These are phyloP conservation scores for Schwanniomyces pseudopolymorphus DNA, from an alignment of 805 yeast genomes.

Conservation along the genomic window DNA sequence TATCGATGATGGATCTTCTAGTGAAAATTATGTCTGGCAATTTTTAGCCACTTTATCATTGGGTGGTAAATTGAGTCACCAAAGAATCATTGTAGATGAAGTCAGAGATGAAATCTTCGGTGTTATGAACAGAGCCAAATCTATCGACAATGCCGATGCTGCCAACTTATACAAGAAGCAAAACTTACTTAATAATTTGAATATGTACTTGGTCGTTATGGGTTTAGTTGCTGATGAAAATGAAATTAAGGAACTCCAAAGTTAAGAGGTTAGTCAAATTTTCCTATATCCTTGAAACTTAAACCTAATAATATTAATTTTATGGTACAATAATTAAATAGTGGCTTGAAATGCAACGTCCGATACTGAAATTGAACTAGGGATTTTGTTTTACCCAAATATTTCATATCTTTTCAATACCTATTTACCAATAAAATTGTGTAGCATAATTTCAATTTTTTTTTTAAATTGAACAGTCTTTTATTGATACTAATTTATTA, in stretches of 20 bases:
- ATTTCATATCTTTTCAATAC: background rate
- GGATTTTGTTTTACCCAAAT: background rate
- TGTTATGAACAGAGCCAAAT: slow-evolving; percentile 75
- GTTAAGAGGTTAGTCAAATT: background rate
- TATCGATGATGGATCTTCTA: slow-evolving; percentile 57
- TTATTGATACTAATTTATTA: background rate
- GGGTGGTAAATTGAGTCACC: slow-evolving; percentile 88
- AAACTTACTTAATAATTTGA: slow-evolving; percentile 73
- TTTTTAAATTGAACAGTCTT: background rate
- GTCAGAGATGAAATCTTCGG: slow-evolving; percentile 92
- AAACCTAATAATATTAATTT: background rate
- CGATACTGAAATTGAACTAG: background rate
- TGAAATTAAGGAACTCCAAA: slow-evolving; percentile 73
- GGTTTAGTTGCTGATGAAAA: slow-evolving; percentile 90
- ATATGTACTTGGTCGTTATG: slow-evolving; percentile 92
- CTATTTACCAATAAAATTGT: background rate
- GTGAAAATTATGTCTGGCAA: slow-evolving; percentile 82
- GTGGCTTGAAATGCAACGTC: background rate
- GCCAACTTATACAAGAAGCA: slow-evolving; percentile 47
- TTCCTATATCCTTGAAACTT: background rate
- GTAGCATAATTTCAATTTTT: background rate
- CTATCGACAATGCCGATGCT: slow-evolving; percentile 49
- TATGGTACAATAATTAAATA: background rate
- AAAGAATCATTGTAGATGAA: slow-evolving; percentile 90
- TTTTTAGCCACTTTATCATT: slow-evolving; percentile 90